Base-by-base conservation (phyloP, 2,329 filamentous ascomycete genomes). In the Penicillium concentricum region DNA sequence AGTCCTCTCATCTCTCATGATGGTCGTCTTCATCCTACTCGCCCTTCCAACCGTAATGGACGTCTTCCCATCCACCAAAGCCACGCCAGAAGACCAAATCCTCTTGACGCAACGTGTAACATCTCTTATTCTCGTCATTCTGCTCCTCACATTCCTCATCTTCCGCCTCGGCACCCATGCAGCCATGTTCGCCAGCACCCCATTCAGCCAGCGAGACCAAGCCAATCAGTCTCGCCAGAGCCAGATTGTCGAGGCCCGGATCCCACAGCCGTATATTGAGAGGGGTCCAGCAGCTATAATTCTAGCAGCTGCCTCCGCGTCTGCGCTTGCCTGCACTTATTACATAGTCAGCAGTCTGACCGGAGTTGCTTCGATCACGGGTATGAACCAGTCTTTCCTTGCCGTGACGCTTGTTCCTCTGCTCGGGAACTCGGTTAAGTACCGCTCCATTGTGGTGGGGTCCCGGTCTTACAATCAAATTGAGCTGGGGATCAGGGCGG, bases 1-100 rank as follows among this genome's bases (percentile, higher is more conserved):
- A n/a, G 55, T 63, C 34, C 61, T 63, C 48, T 63, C 62, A 7
- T 63, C 61, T 18, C 51, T 65, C 15, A 63, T 62, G 59, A 60
- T 62, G 43, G 56, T 62, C 8, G 59, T 61, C 9, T 63, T 59
- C 34, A 62, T 64, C 15, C 49, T 61, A 3, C 51, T 65, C 37
- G 53, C 61, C 4, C 46, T 63, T 15, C 61, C 62, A 26, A 60
- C 61, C 2, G 52, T 60, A 3, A 63, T 62, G 57, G 55, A 60
- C 20, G 54, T 61, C 2, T 62, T 63, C n/a, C 51, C 57, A 3
- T 64, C 62, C 6, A 30, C 55, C 15, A 41, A 60, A 8, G 47
- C 44, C 37, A 43, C 56, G 10, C 35, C 55, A 4, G 49, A 30
- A 6, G 54, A 57, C 16, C 55, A 62, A 4, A 44, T 61, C 7